Percentiles rank a stretch among this genome's conserved stretches.
These are phyloP conservation scores for Aquilaria malaccensis DNA, from an alignment of 345 rosid species.

Conservation along the genomic window DNA sequence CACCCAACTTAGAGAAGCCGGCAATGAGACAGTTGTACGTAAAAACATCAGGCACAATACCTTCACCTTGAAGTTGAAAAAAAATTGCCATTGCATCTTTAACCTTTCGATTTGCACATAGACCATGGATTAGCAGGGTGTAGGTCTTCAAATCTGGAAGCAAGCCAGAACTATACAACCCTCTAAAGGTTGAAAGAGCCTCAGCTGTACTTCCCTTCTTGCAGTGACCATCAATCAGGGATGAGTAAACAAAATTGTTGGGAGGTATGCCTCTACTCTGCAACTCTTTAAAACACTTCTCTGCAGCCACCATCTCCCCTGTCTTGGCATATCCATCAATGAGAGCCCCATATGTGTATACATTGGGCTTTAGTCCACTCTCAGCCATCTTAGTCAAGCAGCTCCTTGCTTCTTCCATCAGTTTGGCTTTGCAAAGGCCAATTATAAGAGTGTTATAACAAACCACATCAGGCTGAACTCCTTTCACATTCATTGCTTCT, in stretches of 20 bases:
- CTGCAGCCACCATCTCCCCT: conserved; percentile 53
- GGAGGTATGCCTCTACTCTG: conserved; percentile 46
- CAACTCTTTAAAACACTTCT: conserved; percentile 58
- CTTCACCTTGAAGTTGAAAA: conserved; percentile 47
- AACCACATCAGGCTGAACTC: conserved; percentile 54
- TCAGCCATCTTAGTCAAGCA: conserved; percentile 50
- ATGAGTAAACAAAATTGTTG: conserved; percentile 43
- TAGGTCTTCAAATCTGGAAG: conserved; percentile 46
- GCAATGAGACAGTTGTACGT: conserved; percentile 61
- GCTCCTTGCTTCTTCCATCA: conserved; percentile 62
- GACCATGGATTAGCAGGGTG: conserved; percentile 59
- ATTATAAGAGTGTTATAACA: conserved; percentile 67
- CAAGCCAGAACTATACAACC: conserved; percentile 44
- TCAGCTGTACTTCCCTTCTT: conserved; percentile 43
- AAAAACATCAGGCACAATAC: conserved; percentile 50
- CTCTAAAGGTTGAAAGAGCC: conserved; percentile 46
- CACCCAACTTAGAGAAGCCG: conserved; percentile 49
- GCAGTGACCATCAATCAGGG: conserved; percentile 57
- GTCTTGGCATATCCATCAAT: conserved; percentile 50
- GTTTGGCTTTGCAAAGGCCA: conserved; percentile 72
- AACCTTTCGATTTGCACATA: conserved; percentile 47
- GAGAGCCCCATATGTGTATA: conserved; percentile 61
- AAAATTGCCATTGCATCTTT: conserved; percentile 52
- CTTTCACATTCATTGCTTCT: conserved; percentile 49
- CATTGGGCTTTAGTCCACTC: conserved; percentile 59